Conservation (phyloP, 2,329 filamentous ascomycete species). For the Elsinoe australis region DNA sequence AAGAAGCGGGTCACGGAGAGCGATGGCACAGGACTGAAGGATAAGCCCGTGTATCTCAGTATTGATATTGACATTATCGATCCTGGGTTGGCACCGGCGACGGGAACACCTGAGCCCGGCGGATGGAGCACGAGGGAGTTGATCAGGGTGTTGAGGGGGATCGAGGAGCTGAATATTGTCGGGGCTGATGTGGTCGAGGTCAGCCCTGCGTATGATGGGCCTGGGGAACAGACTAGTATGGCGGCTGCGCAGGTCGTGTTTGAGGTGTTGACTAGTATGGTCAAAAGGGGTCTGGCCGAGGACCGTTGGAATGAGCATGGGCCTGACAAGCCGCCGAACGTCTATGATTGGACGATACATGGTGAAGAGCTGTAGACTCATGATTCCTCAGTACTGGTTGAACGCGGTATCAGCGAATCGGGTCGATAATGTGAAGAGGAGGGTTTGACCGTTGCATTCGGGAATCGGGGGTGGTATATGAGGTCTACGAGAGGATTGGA, state of each 20-base stretch:
- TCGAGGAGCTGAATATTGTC: constrained; percentile 76
- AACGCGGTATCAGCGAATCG: no score
- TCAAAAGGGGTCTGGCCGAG: constrained; percentile 37
- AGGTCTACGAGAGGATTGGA: no score
- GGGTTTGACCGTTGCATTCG: no score
- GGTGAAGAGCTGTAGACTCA: constrained; percentile 13
- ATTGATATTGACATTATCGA: constrained; percentile 78
- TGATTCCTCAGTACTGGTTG: no score
- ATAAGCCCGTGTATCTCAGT: constrained; percentile 71
- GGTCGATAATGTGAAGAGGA: no score
- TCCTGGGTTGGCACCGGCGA: constrained; percentile 59
- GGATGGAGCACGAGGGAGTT: constrained; percentile 87
- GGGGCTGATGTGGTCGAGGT: constrained; percentile 90
- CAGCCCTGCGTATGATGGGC: constrained; percentile 73
- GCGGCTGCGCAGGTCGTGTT: constrained; percentile 78
- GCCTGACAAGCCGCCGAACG: no score
- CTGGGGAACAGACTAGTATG: constrained; percentile 71
- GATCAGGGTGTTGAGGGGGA: constrained; percentile 70
- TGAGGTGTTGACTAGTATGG: constrained; percentile 73
- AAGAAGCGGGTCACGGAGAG: constrained; percentile 49
- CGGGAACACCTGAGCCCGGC: constrained; percentile 81
- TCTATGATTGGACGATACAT: no score
- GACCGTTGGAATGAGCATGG: no score
- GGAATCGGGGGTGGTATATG: no score
- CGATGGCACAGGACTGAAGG: constrained; percentile 23